Evolutionary conservation across 805 yeast species (phyloP), one percentile per base, ranked within the genome.

Genomic region (Sungouiozyma intestinalis): DNA sequence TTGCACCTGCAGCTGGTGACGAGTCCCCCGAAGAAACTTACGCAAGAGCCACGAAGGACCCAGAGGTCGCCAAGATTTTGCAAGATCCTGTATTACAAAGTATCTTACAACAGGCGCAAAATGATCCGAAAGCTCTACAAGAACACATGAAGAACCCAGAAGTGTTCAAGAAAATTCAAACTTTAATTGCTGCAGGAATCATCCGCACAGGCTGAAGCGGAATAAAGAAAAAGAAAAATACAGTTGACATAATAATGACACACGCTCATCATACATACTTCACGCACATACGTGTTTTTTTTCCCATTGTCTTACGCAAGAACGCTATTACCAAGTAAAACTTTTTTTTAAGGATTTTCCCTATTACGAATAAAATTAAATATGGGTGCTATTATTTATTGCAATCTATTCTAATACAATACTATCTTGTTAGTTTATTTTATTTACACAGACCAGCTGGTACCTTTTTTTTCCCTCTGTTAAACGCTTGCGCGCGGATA

Each of bases 81-180:
- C 86, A 83, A 62, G 96, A 88, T 60, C 96, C 97, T 11, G 87
- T 90, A 35, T 90, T 92, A 97, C 92, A 87, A 68, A 81, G 90
- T 43, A 92, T 92, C 50, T 73, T 92, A 62, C 81, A 77, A 53
- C 99, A 92, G 68, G 97, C 97, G 16, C 84, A 81, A 63, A 85
- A 78, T 46, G 84, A 92, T 62, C 98, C 98, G 40, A 95, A 95
- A 36, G 97, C 97, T 42, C 73, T 92, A 54, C 94, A 85, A 62
- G 97, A 90, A 56, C 98, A 92, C 67, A 87, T 92, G 96, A 84
- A 78, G 72, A 92, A 92, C 67, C 97, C 98, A 34, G 94, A 79
- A 47, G 84, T 92, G 40, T 76, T 79, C 58, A 81, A 79, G 64
- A 92, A 92, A 77, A 79, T 92, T 54, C 81, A 83, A 64, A 73